Base-by-base conservation (phyloP, 768 basidiomycete genomes). In the Xerocomus potaroensis region DNA sequence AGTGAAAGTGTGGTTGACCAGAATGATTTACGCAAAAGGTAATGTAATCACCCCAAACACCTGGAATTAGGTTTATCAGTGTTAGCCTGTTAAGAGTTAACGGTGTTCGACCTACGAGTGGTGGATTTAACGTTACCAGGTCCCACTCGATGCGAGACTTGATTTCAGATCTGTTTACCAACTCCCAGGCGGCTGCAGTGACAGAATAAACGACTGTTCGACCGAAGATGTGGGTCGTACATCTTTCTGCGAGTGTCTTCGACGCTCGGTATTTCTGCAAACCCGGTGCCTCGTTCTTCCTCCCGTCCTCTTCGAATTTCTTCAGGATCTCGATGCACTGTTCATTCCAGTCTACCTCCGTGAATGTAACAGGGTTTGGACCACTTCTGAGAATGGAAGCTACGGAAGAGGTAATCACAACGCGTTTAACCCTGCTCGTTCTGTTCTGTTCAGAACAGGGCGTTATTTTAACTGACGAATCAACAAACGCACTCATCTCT, bases 401-500 rank as follows among this genome's bases (percentile, higher is more conserved):
- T 39, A 62, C 68, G 2, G 85, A 87, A 9, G 80, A 80, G 0
- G 84, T 87, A 48, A 87, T 64, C 8, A 89, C 78, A 34, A 92
- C 69, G 4, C 88, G 78, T 60, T 84, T 80, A 53, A 91, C 70
- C 8, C 12, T 72, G 52, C 41, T 77, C 70, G 55, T 52, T 35
- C 54, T 56, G 15, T 35, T 22, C 39, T 10, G 14, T 18, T 49
- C 33, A 26, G 26, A 35, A 38, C 8, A 15, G n/a, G 14, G 8
- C 12, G 22, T 4, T 16, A 6, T 18, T 27, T 10, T 4, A 10
- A 5, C 10, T 11, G 2, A 7, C 2, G 8, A n/a, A 26, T 14
- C 10, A 2, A 34, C 14, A 10, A 7, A 51, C 66, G 18, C 50
- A 81, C 78, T 71, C 74, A 53, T 78, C 58, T 60, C 79, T 82